Conservation (phyloP, 2,329 filamentous ascomycete genomes). For the Aureobasidium lini region DNA sequence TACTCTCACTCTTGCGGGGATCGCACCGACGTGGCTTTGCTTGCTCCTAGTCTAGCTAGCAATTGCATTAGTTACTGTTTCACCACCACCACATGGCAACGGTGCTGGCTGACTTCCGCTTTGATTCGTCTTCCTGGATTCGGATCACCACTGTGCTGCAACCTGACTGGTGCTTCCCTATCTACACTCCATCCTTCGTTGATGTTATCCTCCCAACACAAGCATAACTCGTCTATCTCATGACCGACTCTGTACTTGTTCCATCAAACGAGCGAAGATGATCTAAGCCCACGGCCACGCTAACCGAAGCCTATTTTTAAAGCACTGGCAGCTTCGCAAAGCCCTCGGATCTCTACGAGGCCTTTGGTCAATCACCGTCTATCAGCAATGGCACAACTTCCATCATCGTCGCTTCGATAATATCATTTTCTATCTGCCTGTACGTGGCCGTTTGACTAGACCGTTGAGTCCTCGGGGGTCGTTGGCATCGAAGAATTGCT, state of each 20-base stretch:
- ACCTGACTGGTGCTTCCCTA: neutral
- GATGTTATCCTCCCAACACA: neutral
- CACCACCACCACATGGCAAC: constrained; percentile 12
- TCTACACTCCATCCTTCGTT: neutral
- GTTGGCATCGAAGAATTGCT: constrained; percentile 3
- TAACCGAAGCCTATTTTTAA: constrained; percentile 8
- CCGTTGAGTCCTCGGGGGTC: neutral
- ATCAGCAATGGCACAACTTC: constrained; percentile 7
- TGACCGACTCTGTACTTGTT: neutral
- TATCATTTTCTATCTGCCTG: neutral
- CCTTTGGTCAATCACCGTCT: neutral
- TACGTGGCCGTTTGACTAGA: neutral
- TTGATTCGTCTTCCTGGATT: neutral
- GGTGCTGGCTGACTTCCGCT: neutral
- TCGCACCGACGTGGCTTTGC: constrained; percentile 11
- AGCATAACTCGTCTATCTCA: neutral
- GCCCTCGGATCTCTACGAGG: neutral
- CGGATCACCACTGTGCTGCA: neutral
- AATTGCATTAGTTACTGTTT: constrained; percentile 14
- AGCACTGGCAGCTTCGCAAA: neutral
- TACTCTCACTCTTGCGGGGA: constrained; percentile 2
- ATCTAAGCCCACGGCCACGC: neutral
- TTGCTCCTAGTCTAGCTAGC: constrained; percentile 11
- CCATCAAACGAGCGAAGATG: neutral
- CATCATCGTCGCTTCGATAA: neutral